These are phyloP conservation scores for Margaritispora aquatica DNA, from an alignment of 495 filamentous ascomycete species.

Conservation along the genomic window DNA sequence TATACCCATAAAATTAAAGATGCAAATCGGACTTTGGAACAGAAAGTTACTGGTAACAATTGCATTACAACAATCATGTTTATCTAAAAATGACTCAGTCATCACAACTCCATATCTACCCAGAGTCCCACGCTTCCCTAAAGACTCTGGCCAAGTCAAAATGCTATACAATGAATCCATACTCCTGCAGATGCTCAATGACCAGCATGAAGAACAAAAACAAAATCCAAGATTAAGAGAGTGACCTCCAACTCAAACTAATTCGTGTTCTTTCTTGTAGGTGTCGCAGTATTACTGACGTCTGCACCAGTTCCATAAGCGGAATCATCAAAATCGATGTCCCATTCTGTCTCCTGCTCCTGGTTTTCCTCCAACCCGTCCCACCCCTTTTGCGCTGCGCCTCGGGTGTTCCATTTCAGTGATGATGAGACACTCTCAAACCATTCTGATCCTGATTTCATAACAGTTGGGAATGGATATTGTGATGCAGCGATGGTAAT, in stretches of 20 bases:
- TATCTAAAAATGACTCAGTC: background rate
- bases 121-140: background rate
- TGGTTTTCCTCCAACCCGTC: slow-evolving; percentile 32
- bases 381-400: slow-evolving; percentile 75
- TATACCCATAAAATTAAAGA: background rate
- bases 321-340: slow-evolving; percentile 75
- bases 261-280: slow-evolving; percentile 63
- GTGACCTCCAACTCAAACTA: slow-evolving; percentile 40
- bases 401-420: slow-evolving; percentile 86
- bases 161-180: background rate
- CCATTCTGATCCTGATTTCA: slow-evolving; percentile 78
- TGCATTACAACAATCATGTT: background rate
- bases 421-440: slow-evolving; percentile 89
- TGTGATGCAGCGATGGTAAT: slow-evolving; percentile 91
- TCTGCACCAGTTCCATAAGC: slow-evolving; percentile 59
- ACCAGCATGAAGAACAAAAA: background rate
- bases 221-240: background rate
- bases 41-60: background rate
- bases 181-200: background rate
- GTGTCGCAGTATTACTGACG: slow-evolving; percentile 53
- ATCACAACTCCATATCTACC: slow-evolving; percentile 1
- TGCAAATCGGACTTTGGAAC: background rate
- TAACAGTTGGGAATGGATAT: slow-evolving; percentile 93
- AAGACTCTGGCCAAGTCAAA: background rate
- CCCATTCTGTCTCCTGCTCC: slow-evolving; percentile 57